Percentiles rank a stretch among this genome's conserved stretches.
Evolutionary conservation across 345 rosid species (phyloP).

Genomic region (Bruguiera gymnorhiza): DNA sequence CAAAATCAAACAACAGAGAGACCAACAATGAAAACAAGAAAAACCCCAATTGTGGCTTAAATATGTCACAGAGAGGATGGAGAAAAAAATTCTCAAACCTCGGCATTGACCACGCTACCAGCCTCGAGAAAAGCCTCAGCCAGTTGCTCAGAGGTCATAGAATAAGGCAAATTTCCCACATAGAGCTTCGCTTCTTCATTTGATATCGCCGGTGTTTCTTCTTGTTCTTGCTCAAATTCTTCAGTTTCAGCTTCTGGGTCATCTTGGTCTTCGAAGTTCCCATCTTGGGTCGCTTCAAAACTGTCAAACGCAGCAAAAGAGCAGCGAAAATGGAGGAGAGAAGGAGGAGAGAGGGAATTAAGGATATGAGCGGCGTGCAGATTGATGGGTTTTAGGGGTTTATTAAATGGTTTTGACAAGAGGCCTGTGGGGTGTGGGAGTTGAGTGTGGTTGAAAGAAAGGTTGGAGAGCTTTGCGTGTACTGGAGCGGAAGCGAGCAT

Average conservation of each 20-base stretch:
- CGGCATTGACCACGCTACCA: slow-evolving; percentile 62
- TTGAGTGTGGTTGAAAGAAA: slow-evolving; percentile 19
- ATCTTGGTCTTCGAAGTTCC: slow-evolving; percentile 22
- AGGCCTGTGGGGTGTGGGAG: slow-evolving; percentile 20
- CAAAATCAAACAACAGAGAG: background rate
- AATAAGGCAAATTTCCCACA: slow-evolving; percentile 78
- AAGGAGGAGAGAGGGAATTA: slow-evolving; percentile 17
- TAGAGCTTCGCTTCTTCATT: slow-evolving; percentile 64
- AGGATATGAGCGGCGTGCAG: slow-evolving; percentile 35
- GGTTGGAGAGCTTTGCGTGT: slow-evolving; percentile 26
- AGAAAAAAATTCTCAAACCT: slow-evolving; percentile 40
- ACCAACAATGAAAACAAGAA: background rate
- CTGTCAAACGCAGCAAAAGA: slow-evolving; percentile 37
- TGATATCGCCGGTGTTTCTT: slow-evolving; percentile 20
- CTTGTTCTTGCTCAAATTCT: slow-evolving; percentile 20
- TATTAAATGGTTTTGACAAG: slow-evolving; percentile 22
- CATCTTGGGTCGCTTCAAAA: slow-evolving; percentile 32
- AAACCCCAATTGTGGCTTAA: background rate
- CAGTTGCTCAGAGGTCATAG: slow-evolving; percentile 62
- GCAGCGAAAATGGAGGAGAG: slow-evolving; percentile 28
- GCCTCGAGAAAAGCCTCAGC: slow-evolving; percentile 62
- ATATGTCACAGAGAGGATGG: background rate
- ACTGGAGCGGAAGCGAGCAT: slow-evolving; percentile 32
- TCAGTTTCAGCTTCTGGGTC: slow-evolving; percentile 21
- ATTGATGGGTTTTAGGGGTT: slow-evolving; percentile 39